Conservation (phyloP, 768 basidiomycete genomes). For the Phanerochaete carnosa region DNA sequence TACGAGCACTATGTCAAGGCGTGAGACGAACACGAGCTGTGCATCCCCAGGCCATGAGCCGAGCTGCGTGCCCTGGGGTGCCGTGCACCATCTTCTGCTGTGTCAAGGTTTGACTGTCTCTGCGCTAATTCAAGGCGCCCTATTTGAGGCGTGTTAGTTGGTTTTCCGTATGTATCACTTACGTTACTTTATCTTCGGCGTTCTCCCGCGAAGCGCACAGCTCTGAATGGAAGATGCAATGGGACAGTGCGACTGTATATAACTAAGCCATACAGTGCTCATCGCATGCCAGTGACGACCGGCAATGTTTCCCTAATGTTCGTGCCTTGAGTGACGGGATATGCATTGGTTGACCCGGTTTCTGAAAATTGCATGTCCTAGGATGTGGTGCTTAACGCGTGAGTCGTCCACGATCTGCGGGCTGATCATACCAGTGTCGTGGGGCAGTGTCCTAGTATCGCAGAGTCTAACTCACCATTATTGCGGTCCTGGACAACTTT, state of each 20-base stretch:
- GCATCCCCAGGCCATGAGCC: background rate
- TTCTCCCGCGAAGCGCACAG: background rate
- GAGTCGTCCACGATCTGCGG: too few relatives aligned
- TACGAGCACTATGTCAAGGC: conserved; percentile 73
- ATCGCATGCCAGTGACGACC: background rate
- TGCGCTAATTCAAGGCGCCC: background rate
- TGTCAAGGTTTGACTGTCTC: background rate
- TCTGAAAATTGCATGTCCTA: too few relatives aligned
- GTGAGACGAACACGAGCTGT: conserved; percentile 17
- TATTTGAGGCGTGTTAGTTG: background rate
- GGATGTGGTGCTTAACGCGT: too few relatives aligned
- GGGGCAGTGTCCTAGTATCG: too few relatives aligned
- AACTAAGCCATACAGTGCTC: background rate
- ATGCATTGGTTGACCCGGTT: too few relatives aligned
- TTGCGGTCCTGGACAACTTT: too few relatives aligned
- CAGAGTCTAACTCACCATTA: too few relatives aligned
- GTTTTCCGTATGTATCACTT: too few relatives aligned
- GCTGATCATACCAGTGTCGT: too few relatives aligned
- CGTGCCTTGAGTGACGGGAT: too few relatives aligned
- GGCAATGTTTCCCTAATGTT: background rate
- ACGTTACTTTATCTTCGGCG: background rate
- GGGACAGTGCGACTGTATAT: background rate
- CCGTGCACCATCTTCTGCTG: background rate
- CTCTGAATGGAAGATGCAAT: background rate
- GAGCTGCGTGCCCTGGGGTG: background rate